Conservation (phyloP, 2,329 filamentous ascomycete genomes). For the Canariomyces notabilis region DNA sequence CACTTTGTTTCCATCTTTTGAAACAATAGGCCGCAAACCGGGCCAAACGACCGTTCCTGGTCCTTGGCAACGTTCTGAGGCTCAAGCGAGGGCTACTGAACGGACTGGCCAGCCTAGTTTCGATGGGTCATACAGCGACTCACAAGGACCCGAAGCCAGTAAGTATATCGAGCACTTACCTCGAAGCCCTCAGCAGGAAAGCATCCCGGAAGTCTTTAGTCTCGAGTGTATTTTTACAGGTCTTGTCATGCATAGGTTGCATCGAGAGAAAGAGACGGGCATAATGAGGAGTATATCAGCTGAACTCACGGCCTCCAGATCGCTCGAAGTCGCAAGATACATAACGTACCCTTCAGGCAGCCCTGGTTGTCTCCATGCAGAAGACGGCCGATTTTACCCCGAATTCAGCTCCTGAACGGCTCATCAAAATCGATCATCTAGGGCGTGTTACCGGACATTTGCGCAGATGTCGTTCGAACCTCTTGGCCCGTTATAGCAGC, state of each 20-base stretch:
- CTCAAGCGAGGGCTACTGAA: not conserved
- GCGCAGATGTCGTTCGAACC: slow-evolving; percentile 3
- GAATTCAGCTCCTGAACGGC: slow-evolving; percentile 5
- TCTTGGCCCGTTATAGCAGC: slow-evolving; percentile 14
- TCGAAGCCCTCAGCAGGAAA: no score
- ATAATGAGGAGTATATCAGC: no score
- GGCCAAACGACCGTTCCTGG: not conserved
- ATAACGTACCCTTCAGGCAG: no score
- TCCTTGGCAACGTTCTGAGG: not conserved
- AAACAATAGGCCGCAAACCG: slow-evolving; percentile 2
- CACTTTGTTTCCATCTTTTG: not conserved
- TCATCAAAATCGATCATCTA: not conserved
- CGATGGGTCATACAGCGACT: no score
- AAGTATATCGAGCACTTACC: no score
- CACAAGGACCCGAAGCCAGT: no score
- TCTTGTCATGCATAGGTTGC: no score
- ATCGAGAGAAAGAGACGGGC: no score
- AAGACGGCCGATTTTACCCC: slow-evolving; percentile 2
- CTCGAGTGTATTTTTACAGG: no score
- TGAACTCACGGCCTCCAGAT: no score
- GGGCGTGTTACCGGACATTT: slow-evolving; percentile 8
- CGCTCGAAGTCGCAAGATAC: no score
- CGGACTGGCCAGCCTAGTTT: not conserved
- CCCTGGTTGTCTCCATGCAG: slow-evolving; percentile 13
- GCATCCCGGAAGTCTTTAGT: no score